Base-by-base conservation (phyloP, 106 monocot genomes). In the Gastrodia elata region DNA sequence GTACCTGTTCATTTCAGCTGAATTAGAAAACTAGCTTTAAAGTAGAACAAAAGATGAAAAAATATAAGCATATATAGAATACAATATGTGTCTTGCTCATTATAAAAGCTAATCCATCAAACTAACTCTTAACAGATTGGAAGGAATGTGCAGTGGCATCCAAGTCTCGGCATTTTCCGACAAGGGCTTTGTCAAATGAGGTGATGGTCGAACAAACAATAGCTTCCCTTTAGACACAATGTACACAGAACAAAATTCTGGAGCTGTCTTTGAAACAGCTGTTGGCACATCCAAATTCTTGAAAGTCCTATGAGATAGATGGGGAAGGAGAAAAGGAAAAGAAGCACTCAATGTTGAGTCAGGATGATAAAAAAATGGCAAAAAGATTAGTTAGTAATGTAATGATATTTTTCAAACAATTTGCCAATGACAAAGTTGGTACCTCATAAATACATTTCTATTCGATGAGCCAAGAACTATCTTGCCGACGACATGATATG, bases 201-300 rank as follows among this genome's bases (percentile, higher is more conserved):
- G 70, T 16, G 88, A 80, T 25, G 80, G 83, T 32, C 85, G 71
- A 74, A 74, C 49, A 32, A 86, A 86, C 65, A 81, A 80, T 49
- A 86, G 61, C 75, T 82, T 89, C 68, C 89, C 89, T 68, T 89
- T 89, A 24, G 89, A 78, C 78, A 89, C 82, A 64, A 89, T 72
- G 72, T 82, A 89, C 15, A 89, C 71, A 11, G 81, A 79, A 38
- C 89, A 89, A 65, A 77, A 86, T 36, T 80, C 83, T 32, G 89
- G 89, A 39, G 81, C 81, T 52, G 16, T 24, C 65, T 83, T 89
- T 26, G 77, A 83, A 75, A 89, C 83, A 73, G 80, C 39, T 32
- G 74, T 76, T 13, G 89, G 89, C 9, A 86, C 81, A 75, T 89
- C 86, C 24, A 74, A 13, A 33, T 55, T 42, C 71, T 48, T 74